phyloP scores from a whole-genome alignment of 768 basidiomycete species.

The Leucogyrophana mollusca region DNA sequence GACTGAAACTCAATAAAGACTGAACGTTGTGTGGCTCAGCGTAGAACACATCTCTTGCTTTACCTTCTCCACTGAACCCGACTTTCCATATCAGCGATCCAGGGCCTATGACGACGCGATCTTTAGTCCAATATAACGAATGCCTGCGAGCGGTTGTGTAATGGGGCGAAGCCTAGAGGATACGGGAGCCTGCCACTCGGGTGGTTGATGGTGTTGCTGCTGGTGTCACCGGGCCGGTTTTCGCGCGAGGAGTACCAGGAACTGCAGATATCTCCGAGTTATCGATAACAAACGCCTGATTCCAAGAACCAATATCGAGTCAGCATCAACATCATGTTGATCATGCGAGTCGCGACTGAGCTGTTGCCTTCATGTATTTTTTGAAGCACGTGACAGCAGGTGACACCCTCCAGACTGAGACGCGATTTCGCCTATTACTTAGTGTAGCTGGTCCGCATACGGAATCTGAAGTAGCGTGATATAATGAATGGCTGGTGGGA shows the following conservation, averaged over 20 bases:
- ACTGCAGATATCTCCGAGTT: slow-evolving; percentile 38
- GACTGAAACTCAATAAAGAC: slow-evolving; percentile 60
- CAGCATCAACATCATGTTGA: too few species aligned
- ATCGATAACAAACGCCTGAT: too few species aligned
- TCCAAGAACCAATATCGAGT: too few species aligned
- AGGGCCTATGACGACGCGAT: slow-evolving; percentile 91
- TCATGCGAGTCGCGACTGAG: too few species aligned
- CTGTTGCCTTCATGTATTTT: too few species aligned
- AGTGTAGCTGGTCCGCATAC: too few species aligned
- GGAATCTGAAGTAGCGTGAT: too few species aligned
- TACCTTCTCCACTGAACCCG: slow-evolving; percentile 94
- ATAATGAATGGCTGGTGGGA: too few species aligned
- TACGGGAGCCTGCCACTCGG: slow-evolving; percentile 44
- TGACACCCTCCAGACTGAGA: too few species aligned
- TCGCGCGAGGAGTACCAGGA: slow-evolving; percentile 32
- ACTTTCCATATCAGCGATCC: slow-evolving; percentile 96
- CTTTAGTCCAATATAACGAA: slow-evolving; percentile 95
- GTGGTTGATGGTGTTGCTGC: slow-evolving; percentile 57
- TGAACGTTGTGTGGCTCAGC: slow-evolving; percentile 41
- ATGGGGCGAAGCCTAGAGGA: slow-evolving; percentile 76
- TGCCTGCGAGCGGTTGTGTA: slow-evolving; percentile 85
- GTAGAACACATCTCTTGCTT: slow-evolving; percentile 85
- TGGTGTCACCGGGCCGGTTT: slow-evolving; percentile 14
- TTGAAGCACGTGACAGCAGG: too few species aligned
- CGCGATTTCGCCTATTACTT: too few species aligned